phyloP scores from a whole-genome alignment of 2,329 filamentous ascomycete species.

The Elsinoe batatas region DNA sequence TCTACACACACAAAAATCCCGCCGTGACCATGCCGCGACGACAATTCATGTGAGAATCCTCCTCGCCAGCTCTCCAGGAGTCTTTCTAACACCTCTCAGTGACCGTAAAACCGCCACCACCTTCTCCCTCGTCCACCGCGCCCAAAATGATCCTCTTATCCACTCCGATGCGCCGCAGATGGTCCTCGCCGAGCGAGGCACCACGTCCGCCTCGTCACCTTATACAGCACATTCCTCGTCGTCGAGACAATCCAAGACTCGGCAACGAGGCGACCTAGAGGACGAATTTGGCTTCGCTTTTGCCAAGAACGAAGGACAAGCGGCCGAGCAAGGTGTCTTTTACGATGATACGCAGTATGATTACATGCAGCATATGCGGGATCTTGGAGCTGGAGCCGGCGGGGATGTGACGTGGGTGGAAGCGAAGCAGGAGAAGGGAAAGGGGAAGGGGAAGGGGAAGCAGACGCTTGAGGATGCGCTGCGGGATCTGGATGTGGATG shows the following conservation, averaged over 20 bases:
- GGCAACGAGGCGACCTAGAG: constrained; percentile 62
- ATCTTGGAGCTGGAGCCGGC: constrained; percentile 55
- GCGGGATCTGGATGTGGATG: constrained; percentile 41
- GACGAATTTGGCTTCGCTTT: constrained; percentile 59
- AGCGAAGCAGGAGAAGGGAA: constrained; percentile 49
- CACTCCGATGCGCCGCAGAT: constrained; percentile 87
- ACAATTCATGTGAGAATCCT: constrained; percentile 57
- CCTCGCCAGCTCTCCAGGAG: neutral
- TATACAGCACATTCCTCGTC: constrained; percentile 23
- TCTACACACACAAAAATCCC: neutral
- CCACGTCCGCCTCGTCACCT: neutral
- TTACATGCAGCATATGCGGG: constrained; percentile 98
- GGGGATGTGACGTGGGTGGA: constrained; percentile 73
- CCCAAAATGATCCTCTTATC: constrained; percentile 94
- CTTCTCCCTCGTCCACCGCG: constrained; percentile 88
- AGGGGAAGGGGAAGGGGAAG: constrained; percentile 66
- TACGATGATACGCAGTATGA: constrained; percentile 94
- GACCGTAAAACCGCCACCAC: constrained; percentile 90
- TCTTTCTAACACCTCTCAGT: constrained; percentile 8
- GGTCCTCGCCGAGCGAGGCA: constrained; percentile 62
- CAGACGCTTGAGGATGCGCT: constrained; percentile 75
- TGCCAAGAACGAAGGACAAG: constrained; percentile 87
- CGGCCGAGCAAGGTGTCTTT: constrained; percentile 85
- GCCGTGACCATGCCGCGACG: constrained; percentile 56
- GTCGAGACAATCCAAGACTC: constrained; percentile 25